Conservation (phyloP, 352 stramenopile species). For the Pythium coloratum region DNA sequence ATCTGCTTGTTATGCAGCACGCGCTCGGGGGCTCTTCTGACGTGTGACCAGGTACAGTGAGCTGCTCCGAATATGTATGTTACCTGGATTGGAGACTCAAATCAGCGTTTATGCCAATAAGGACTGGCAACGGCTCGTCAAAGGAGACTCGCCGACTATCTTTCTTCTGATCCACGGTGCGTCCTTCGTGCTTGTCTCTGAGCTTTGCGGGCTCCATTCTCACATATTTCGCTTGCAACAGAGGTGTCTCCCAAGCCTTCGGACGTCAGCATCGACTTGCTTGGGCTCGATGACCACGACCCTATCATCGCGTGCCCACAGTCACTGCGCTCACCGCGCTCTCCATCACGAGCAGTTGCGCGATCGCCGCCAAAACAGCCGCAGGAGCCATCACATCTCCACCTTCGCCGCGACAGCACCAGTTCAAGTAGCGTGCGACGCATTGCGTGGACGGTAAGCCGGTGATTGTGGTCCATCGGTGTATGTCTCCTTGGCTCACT, state of each 20-base stretch:
- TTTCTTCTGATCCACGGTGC: constrained; percentile 24
- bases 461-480: not conserved
- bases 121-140: constrained; percentile 19
- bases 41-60: not conserved
- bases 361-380: not conserved
- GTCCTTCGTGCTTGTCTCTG: not conserved
- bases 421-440: not conserved
- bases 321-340: not conserved
- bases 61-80: not conserved
- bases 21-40: not conserved
- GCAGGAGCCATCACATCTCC: not conserved
- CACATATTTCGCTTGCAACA: not conserved
- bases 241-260: not conserved
- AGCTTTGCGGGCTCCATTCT: not conserved
- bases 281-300: constrained; percentile 16
- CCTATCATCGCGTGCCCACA: not conserved
- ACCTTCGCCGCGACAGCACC: not conserved
- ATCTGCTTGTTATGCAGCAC: not conserved
- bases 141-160: constrained; percentile 16
- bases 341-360: not conserved
- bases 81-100: not conserved
- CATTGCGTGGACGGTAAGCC: constrained; percentile 14
- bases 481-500: not conserved
- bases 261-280: constrained; percentile 13
- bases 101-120: not conserved